Evolutionary conservation across 2,329 filamentous ascomycete genomes (phyloP).

Genomic region (Cladophialophora psammophila): DNA sequence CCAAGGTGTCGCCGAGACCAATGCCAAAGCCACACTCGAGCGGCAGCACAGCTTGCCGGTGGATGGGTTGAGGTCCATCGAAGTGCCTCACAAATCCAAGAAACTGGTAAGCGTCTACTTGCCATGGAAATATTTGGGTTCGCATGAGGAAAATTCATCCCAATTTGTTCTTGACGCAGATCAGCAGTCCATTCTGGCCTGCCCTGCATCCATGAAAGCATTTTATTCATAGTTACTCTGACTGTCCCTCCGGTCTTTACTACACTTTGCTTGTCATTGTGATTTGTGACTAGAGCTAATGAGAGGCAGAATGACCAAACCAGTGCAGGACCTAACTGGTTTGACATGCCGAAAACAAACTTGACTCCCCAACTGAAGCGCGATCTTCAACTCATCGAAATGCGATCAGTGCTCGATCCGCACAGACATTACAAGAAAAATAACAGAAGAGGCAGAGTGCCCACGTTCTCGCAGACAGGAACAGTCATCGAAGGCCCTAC

Average conservation of each 20-base stretch:
- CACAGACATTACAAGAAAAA: conserved; percentile 91
- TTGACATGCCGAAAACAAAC: conserved; percentile 82
- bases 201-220: conserved; percentile 74
- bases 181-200: conserved; percentile 78
- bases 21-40: conserved; percentile 59
- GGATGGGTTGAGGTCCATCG: conserved; percentile 60
- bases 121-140: conserved; percentile 1
- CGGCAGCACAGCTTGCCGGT: conserved; percentile 55
- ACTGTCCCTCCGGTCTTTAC: conserved; percentile 42
- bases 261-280: conserved; percentile 24
- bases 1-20: conserved; percentile 61
- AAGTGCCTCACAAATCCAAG: conserved; percentile 60
- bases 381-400: conserved; percentile 86
- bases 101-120: conserved; percentile 58
- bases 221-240: conserved; percentile 77
- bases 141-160: conserved; percentile 77
- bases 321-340: conserved; percentile 83
- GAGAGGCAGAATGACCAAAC: conserved; percentile 60
- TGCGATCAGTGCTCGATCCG: conserved; percentile 86
- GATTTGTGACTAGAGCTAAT: conserved; percentile 31
- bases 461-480: conserved; percentile 87
- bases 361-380: conserved; percentile 85
- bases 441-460: conserved; percentile 70
- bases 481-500: conserved; percentile 87
- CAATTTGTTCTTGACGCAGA: conserved; percentile 75